A percentile compares a stretch with the other conserved stretches of the same genome.
These are phyloP conservation scores for Heterobasidion occidentale DNA, from an alignment of 1,284 basidiomycete genomes.

Conservation along the genomic window DNA sequence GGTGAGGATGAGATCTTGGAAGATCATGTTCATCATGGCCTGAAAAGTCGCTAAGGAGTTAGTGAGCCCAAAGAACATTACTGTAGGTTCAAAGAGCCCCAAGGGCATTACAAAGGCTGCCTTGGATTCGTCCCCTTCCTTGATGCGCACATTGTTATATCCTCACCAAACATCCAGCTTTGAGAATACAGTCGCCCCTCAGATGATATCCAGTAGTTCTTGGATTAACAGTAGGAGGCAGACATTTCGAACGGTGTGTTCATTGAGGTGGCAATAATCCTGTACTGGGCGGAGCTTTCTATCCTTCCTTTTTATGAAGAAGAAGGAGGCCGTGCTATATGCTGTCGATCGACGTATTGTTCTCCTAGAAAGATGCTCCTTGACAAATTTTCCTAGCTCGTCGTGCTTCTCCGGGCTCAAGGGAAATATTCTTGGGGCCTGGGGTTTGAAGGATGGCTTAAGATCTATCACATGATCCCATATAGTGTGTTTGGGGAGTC, in stretches of 20 bases:
- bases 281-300: not conserved
- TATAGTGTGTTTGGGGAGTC: not conserved
- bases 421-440: too few relatives aligned
- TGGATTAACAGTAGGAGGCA: constrained; percentile 3
- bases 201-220: constrained; percentile 3
- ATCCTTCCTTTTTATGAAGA: not conserved
- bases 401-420: too few relatives aligned
- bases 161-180: not conserved
- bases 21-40: not conserved
- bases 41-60: not conserved
- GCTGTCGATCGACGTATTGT: not conserved
- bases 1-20: not conserved
- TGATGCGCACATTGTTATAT: not conserved
- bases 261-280: constrained; percentile 9
- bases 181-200: not conserved
- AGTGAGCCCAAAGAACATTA: not conserved
- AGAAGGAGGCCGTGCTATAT: not conserved
- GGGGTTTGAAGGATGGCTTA: not conserved
- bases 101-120: not conserved
- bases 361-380: not conserved
- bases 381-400: not conserved
- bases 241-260: constrained; percentile 7
- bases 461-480: not conserved
- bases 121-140: not conserved
- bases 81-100: not conserved